Base-by-base conservation (phyloP, 2,329 filamentous ascomycete species). In the Aureobasidium mangrovei region DNA sequence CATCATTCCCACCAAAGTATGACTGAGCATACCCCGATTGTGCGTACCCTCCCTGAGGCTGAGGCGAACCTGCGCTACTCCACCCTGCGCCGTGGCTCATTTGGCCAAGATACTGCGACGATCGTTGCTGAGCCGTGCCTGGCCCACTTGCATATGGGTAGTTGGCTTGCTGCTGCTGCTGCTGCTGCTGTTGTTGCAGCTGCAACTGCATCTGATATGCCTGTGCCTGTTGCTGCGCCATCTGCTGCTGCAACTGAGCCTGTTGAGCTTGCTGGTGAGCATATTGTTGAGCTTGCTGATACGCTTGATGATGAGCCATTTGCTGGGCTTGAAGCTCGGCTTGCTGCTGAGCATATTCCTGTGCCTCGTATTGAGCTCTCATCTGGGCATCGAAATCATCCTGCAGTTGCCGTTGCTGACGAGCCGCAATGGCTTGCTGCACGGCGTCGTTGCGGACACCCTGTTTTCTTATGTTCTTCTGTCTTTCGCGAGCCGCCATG, bases 401-500 rank as follows among this genome's bases (percentile, higher is more conserved):
- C 44, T 63, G 60, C 18, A 60, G 45, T 38, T 67, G 64, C 54
- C 73, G 78, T 53, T 83, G 79, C 63, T 87, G 82, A 12, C 64
- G 60, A 26, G 59, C 62, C 9, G 56, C 57, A 33, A 90, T 88
- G 0, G 85, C 86, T 57, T 86, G 78, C 60, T 89, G 83, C 6
- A 89, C 85, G 55, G 84, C 57, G n/a, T 58, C 82, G 42, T 83
- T 84, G 56, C 84, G 82, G 32, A 61, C 60, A 0, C 84, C 84
- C 55, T 85, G 78, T 62, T 80, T 86, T 69, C 86, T 81, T 52
- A 84, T 79, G 59, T 81, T 77, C 65, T 82, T 88, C 64, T 95
- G 89, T 8, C 83, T 82, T 67, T 96, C 88, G 10, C 90, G 81
- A 2, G 82, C 80, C 58, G 88, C 85, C 53, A 95, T 91, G 10